Evolutionary conservation across 1,284 basidiomycete species (phyloP).

Genomic region (Lentinus polychrous): DNA sequence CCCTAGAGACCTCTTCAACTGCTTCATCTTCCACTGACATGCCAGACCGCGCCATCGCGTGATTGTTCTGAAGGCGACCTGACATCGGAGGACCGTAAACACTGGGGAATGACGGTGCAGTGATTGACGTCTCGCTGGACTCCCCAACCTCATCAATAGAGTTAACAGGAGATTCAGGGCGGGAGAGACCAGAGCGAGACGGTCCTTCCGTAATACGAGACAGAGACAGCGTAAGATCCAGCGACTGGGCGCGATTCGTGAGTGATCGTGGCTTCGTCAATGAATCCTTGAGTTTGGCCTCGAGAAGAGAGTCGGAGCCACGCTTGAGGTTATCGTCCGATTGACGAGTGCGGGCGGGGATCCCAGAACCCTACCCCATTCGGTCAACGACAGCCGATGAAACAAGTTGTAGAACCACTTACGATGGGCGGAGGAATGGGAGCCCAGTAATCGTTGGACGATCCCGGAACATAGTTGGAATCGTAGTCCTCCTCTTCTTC

Average conservation of each 20-base stretch:
- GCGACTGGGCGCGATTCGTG: conserved; percentile 74
- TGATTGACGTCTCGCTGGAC: conserved; percentile 67
- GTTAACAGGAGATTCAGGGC: conserved; percentile 71
- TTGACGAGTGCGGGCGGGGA: conserved; percentile 56
- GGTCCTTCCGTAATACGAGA: conserved; percentile 68
- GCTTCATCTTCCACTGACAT: conserved; percentile 51
- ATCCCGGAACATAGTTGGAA: conserved; percentile 44
- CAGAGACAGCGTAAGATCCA: conserved; percentile 72
- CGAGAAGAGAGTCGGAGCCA: conserved; percentile 82
- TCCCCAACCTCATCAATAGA: conserved; percentile 56
- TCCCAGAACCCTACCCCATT: conserved; percentile 64
- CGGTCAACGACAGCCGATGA: background rate
- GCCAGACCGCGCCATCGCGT: conserved; percentile 30
- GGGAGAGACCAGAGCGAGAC: conserved; percentile 38
- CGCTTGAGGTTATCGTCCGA: conserved; percentile 74
- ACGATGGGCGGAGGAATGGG: conserved; percentile 68
- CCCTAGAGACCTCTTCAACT: conserved; percentile 68
- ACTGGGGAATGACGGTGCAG: conserved; percentile 75
- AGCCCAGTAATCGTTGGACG: conserved; percentile 61
- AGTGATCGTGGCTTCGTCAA: conserved; percentile 68
- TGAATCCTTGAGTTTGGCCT: conserved; percentile 78
- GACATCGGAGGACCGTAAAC: conserved; percentile 62
- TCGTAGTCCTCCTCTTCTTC: conserved; percentile 56
- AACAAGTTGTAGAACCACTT: conserved; percentile 27
- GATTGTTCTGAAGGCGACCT: conserved; percentile 19